These are phyloP conservation scores for Tulasnella sp. DNA, from an alignment of 768 basidiomycete genomes.

Conservation along the genomic window DNA sequence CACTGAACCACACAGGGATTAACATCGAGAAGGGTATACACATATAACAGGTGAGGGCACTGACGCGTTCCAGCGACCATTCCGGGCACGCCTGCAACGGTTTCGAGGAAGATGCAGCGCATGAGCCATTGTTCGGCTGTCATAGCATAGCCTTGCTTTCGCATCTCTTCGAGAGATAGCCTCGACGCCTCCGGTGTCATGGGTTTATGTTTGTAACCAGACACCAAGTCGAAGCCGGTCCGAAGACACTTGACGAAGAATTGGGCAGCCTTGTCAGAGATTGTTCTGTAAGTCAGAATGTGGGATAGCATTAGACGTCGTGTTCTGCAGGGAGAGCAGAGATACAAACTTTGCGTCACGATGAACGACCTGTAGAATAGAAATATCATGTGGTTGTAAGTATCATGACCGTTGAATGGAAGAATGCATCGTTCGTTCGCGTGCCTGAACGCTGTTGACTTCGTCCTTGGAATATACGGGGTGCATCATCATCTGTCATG, in stretches of 20 bases:
- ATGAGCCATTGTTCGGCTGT: conserved; percentile 66
- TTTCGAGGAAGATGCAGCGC: conserved; percentile 67
- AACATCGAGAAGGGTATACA: background rate
- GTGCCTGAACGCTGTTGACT: conserved; percentile 29
- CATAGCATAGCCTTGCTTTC: conserved; percentile 62
- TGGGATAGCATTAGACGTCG: background rate
- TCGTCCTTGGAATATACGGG: conserved; percentile 78
- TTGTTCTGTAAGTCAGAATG: conserved; percentile 26
- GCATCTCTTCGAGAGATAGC: conserved; percentile 62
- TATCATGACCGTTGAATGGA: too few species aligned
- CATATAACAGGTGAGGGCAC: background rate
- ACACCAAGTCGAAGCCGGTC: conserved; percentile 68
- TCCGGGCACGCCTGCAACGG: conserved; percentile 88
- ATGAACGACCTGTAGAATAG: background rate
- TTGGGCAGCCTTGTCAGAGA: conserved; percentile 63
- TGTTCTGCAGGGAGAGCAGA: background rate
- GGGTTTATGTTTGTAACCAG: conserved; percentile 69
- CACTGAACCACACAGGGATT: conserved; percentile 25
- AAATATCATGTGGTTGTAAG: too few species aligned
- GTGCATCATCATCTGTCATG: conserved; percentile 75
- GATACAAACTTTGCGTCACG: background rate
- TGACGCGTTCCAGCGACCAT: conserved; percentile 68
- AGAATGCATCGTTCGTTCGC: background rate
- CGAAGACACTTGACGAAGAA: conserved; percentile 20
- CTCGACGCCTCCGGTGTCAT: conserved; percentile 44